These are phyloP conservation scores for Fragaria ananassa DNA, from an alignment of 306 rosid genomes.

Conservation along the genomic window DNA sequence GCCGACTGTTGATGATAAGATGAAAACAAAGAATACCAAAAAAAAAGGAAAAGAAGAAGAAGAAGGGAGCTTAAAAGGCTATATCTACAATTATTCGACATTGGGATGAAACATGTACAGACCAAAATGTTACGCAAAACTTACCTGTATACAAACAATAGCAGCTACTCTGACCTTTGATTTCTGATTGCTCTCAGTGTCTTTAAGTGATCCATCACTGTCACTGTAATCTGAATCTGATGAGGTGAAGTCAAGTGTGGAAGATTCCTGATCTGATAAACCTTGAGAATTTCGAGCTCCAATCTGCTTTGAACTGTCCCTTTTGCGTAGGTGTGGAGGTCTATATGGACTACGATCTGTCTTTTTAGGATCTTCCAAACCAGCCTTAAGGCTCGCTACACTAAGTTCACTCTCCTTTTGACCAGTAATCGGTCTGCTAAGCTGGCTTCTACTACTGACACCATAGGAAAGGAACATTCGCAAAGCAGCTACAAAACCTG, in stretches of 20 bases:
- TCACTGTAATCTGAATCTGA: constrained; percentile 95
- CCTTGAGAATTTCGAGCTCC: constrained; percentile 36
- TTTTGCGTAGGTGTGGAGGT: constrained; percentile 93
- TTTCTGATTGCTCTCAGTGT: constrained; percentile 40
- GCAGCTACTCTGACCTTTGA: constrained; percentile 86
- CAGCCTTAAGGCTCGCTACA: constrained; percentile 26
- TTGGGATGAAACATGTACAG: background rate
- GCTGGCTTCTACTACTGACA: constrained; percentile 42
- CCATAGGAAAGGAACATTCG: constrained; percentile 74
- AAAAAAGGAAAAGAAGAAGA: background rate
- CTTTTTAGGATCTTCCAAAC: constrained; percentile 47
- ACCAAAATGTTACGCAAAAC: background rate
- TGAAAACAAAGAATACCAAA: background rate
- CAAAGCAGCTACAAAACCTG: constrained; percentile 76
- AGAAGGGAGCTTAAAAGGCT: background rate
- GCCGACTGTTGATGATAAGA: background rate
- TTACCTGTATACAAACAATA: constrained; percentile 80
- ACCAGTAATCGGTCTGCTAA: constrained; percentile 32
- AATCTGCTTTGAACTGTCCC: constrained; percentile 45
- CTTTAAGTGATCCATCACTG: constrained; percentile 67
- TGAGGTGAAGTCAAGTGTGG: constrained; percentile 48
- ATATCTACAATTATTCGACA: background rate
- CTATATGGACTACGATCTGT: constrained; percentile 49
- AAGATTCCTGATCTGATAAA: constrained; percentile 54
- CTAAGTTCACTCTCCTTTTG: constrained; percentile 37